phyloP scores from a whole-genome alignment of 2,329 filamentous ascomycete species.

The Aspergillus sergii region DNA sequence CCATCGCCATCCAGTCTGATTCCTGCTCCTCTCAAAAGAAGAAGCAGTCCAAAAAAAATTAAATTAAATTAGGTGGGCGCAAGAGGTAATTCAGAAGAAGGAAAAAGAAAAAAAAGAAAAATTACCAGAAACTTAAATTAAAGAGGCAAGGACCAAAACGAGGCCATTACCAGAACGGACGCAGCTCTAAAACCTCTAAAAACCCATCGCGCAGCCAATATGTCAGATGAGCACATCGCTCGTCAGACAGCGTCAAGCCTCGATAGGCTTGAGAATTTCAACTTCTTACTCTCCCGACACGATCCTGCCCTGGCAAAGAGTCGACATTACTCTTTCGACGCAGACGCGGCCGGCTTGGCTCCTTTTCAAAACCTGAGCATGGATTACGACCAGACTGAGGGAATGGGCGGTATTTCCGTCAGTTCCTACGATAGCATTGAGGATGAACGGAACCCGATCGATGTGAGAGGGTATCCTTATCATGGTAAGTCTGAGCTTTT shows the following conservation, averaged over 20 bases:
- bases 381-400: conserved; percentile 45
- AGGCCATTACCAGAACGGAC: conserved; percentile 5
- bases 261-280: conserved; percentile 42
- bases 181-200: conserved; percentile 17
- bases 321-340: conserved; percentile 43
- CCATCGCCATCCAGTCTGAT: conserved; percentile 18
- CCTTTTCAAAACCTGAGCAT: conserved; percentile 37
- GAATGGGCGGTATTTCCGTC: conserved; percentile 44
- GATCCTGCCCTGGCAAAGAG: conserved; percentile 33
- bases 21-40: conserved; percentile 17
- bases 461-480: conserved; percentile 43
- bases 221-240: conserved; percentile 37
- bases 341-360: conserved; percentile 35
- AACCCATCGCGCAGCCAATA: conserved; percentile 24
- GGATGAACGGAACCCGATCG: conserved; percentile 41
- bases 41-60: conserved; percentile 1
- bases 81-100: neutral
- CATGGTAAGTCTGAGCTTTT: conserved; percentile 38
- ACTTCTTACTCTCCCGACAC: conserved; percentile 38
- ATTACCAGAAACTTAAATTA: conserved; percentile 17
- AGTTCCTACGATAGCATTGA: conserved; percentile 47
- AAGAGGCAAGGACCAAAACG: conserved; percentile 13
- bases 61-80: neutral
- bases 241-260: conserved; percentile 30
- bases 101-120: conserved; percentile 13